Percentiles rank a stretch among this genome's conserved stretches.
Evolutionary conservation across 2,329 filamentous ascomycete species (phyloP).

Genomic region (Harringtonia lauricola): DNA sequence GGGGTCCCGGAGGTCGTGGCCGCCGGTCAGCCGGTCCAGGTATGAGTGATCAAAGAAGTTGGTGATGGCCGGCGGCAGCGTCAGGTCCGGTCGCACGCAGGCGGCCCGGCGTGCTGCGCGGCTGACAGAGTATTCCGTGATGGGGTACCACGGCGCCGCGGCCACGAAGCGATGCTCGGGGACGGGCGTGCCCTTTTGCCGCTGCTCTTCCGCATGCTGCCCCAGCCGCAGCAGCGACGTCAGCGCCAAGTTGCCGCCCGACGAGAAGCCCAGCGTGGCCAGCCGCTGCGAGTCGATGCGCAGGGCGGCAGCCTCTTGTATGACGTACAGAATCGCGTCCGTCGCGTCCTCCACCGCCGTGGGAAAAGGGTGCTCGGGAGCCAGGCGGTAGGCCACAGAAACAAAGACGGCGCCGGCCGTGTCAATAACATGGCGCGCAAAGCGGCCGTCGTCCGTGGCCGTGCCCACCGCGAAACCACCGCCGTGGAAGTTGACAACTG

Average conservation of each 20-base stretch:
- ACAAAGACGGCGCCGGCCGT: slow-evolving; percentile 43
- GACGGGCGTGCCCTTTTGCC: background rate
- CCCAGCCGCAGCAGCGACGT: slow-evolving; percentile 26
- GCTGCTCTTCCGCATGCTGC: slow-evolving; percentile 15
- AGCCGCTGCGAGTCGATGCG: slow-evolving; percentile 44
- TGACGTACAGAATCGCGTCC: slow-evolving; percentile 52
- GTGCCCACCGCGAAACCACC: slow-evolving; percentile 55
- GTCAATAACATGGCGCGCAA: slow-evolving; percentile 41
- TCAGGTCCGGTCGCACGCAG: slow-evolving; percentile 43
- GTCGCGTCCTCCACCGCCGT: slow-evolving; percentile 54
- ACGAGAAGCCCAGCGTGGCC: slow-evolving; percentile 52
- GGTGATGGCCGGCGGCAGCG: slow-evolving; percentile 45
- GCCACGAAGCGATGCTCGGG: slow-evolving; percentile 37
- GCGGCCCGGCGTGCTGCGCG: slow-evolving; percentile 44
- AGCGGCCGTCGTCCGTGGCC: slow-evolving; percentile 52
- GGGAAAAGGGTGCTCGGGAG: slow-evolving; percentile 53
- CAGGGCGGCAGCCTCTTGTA: slow-evolving; percentile 42
- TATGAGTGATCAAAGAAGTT: slow-evolving; percentile 54
- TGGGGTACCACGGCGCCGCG: slow-evolving; percentile 44
- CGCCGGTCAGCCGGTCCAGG: slow-evolving; percentile 34
- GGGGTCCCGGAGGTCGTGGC: slow-evolving; percentile 36
- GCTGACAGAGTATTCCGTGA: slow-evolving; percentile 48
- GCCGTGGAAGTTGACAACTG: slow-evolving; percentile 56
- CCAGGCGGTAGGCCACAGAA: slow-evolving; percentile 57
- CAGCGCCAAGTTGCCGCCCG: slow-evolving; percentile 45